These are phyloP conservation scores for Trametes maxima DNA, from an alignment of 768 basidiomycete genomes.

Conservation along the genomic window DNA sequence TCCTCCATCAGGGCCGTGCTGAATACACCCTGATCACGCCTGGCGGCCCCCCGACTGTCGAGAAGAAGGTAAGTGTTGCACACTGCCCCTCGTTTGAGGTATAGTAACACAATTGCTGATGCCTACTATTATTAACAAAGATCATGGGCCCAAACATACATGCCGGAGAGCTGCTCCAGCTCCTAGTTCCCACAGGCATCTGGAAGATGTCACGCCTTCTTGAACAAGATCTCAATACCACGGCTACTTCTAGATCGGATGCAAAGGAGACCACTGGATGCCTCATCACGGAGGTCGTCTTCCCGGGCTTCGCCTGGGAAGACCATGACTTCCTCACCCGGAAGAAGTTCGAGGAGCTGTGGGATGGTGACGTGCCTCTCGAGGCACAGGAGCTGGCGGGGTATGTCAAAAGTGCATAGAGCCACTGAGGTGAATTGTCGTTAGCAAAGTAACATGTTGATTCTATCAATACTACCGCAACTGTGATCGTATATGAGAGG, in stretches of 20 bases:
- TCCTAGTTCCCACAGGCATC: conserved; percentile 52
- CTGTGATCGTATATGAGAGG: background rate
- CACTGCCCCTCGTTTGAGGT: no score
- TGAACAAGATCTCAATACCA: conserved; percentile 40
- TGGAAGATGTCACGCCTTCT: conserved; percentile 63
- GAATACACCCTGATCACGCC: conserved; percentile 51
- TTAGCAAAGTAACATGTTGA: no score
- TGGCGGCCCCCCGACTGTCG: conserved; percentile 36
- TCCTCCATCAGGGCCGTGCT: conserved; percentile 52
- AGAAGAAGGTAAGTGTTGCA: conserved; percentile 34
- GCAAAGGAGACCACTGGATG: conserved; percentile 44
- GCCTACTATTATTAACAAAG: conserved; percentile 7
- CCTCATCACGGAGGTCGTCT: conserved; percentile 62
- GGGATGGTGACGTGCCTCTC: conserved; percentile 28
- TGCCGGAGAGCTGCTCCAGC: conserved; percentile 48
- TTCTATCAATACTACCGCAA: no score
- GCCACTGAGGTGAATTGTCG: no score
- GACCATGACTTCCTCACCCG: conserved; percentile 50
- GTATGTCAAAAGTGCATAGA: conserved; percentile 24
- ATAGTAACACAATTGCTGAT: no score
- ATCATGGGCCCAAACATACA: conserved; percentile 44
- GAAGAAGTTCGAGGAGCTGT: conserved; percentile 38
- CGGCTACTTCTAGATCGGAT: conserved; percentile 30
- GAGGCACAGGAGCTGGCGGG: conserved; percentile 29
- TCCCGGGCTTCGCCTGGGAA: conserved; percentile 56